phyloP scores from a whole-genome alignment of 2,329 filamentous ascomycete species.

The Alternaria angustiovoidea region DNA sequence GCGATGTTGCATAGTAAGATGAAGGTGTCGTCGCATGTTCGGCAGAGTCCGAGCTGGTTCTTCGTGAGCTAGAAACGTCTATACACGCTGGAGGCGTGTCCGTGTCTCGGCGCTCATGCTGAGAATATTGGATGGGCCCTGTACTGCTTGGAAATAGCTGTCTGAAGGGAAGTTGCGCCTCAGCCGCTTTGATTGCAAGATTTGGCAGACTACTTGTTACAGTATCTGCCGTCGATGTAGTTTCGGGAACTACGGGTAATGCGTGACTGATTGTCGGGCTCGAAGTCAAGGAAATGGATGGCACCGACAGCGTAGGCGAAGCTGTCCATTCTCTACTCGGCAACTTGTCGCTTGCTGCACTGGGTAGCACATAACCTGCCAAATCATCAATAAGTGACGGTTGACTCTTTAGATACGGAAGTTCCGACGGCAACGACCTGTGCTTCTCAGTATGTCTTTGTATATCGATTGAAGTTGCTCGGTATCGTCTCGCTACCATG shows the following conservation, averaged over 20 bases:
- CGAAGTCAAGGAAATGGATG: conserved; percentile 11
- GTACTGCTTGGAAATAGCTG: too few species aligned
- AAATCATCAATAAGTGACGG: conserved; percentile 37
- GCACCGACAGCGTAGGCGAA: neutral
- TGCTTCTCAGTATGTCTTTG: conserved; percentile 22
- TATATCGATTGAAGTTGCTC: conserved; percentile 28
- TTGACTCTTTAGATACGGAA: conserved; percentile 29
- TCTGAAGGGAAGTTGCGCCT: neutral
- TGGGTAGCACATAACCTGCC: conserved; percentile 29
- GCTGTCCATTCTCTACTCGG: conserved; percentile 3
- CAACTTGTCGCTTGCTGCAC: conserved; percentile 13
- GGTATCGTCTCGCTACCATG: conserved; percentile 26
- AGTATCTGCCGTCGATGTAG: neutral
- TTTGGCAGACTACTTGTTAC: neutral
- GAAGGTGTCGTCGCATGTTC: neutral
- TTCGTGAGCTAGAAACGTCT: neutral
- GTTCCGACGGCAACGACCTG: conserved; percentile 26
- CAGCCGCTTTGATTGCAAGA: neutral
- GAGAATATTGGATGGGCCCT: neutral
- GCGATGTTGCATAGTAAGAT: neutral
- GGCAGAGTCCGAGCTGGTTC: neutral
- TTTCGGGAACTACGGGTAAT: neutral
- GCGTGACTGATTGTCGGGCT: conserved; percentile 7
- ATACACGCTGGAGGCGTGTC: too few species aligned
- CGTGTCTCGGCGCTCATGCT: neutral